These are phyloP conservation scores for Nakazawaea siamensis DNA, from an alignment of 805 yeast species.

Conservation along the genomic window DNA sequence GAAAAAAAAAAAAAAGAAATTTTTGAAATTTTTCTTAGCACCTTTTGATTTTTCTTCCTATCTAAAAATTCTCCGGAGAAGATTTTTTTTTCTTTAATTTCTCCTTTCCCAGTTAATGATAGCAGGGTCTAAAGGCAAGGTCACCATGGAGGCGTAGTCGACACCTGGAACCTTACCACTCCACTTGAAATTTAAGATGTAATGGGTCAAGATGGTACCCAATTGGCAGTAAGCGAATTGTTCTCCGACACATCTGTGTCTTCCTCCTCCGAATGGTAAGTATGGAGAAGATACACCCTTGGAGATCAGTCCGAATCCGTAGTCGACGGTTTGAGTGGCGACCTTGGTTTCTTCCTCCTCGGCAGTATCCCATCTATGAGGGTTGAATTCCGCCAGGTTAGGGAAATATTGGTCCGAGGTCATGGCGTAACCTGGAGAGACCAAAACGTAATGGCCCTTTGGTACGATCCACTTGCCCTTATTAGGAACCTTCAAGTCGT, in stretches of 20 bases:
- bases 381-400: conserved; percentile 61
- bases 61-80: too few species aligned
- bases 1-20: too few species aligned
- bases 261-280: conserved; percentile 98
- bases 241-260: conserved; percentile 99
- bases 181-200: conserved; percentile 75
- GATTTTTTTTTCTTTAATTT: too few species aligned
- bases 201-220: conserved; percentile 73
- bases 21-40: too few species aligned
- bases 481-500: conserved; percentile 71
- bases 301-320: conserved; percentile 94
- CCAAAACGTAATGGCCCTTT: conserved; percentile 80
- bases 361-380: conserved; percentile 72
- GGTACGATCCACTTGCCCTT: conserved; percentile 74
- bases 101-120: conserved; percentile 55
- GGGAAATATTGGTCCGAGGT: conserved; percentile 74
- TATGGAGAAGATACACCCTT: conserved; percentile 96
- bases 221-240: conserved; percentile 94
- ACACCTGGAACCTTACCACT: conserved; percentile 55
- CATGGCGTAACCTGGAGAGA: conserved; percentile 89
- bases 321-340: conserved; percentile 54
- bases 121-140: conserved; percentile 66
- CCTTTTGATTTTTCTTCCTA: too few species aligned
- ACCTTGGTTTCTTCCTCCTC: conserved; percentile 20
- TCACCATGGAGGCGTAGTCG: conserved; percentile 88